Conservation (phyloP, 148 eudicot species). For the Silene conica region DNA sequence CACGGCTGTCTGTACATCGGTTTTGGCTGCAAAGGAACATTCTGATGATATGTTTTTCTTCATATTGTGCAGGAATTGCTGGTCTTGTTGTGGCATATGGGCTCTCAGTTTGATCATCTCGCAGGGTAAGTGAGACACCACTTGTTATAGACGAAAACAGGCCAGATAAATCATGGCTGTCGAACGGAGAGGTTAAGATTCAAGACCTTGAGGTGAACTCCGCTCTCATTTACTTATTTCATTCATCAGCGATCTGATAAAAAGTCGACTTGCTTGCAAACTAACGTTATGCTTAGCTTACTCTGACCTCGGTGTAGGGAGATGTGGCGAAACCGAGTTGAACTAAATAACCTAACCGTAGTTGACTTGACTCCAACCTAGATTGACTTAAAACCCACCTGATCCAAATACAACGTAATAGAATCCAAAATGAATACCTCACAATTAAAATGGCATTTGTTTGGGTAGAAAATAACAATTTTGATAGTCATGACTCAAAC, state of each 20-base stretch:
- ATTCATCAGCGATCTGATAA: neutral
- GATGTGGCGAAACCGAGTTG: too few species aligned
- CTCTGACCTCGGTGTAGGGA: too few species aligned
- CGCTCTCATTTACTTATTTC: neutral
- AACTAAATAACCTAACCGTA: too few species aligned
- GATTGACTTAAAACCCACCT: too few species aligned
- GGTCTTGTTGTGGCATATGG: constrained; percentile 62
- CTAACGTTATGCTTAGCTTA: too few species aligned
- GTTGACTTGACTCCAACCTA: too few species aligned
- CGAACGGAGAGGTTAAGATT: constrained; percentile 44
- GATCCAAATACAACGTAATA: too few species aligned
- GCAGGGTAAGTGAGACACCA: constrained; percentile 51
- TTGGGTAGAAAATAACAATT: too few species aligned
- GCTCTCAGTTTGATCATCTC: constrained; percentile 44
- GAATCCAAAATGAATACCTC: too few species aligned
- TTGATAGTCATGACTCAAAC: too few species aligned
- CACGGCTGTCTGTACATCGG: neutral
- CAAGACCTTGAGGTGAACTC: constrained; percentile 46
- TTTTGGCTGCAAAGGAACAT: neutral
- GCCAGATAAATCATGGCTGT: constrained; percentile 46
- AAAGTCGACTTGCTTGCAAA: too few species aligned
- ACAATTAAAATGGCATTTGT: too few species aligned
- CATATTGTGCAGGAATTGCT: constrained; percentile 37
- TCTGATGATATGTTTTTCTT: neutral
- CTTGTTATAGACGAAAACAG: constrained; percentile 48